These are phyloP conservation scores for Pistacia atlantica DNA, from an alignment of 345 rosid species.

Conservation along the genomic window DNA sequence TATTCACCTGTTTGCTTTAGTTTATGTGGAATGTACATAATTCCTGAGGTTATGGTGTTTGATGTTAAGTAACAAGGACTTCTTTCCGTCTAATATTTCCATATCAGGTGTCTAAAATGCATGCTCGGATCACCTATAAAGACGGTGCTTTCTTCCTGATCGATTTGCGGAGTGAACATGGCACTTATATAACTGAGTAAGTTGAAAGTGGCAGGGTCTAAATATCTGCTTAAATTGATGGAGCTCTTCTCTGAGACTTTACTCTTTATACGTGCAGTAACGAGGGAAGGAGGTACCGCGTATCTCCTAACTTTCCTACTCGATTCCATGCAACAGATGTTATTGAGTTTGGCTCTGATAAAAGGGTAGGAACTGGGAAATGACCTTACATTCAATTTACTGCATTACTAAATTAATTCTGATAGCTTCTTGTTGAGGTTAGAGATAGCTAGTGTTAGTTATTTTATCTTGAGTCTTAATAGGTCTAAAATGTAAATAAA, in stretches of 20 bases:
- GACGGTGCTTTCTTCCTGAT: conserved; percentile 69
- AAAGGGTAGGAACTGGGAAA: conserved; percentile 40
- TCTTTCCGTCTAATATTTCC: not conserved
- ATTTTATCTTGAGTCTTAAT: not conserved
- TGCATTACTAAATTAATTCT: not conserved
- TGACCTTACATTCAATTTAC: not conserved
- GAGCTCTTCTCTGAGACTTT: conserved; percentile 12
- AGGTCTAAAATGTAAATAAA: too few relatives aligned
- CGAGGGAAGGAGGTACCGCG: conserved; percentile 54
- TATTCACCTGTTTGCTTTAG: not conserved
- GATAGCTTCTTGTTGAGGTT: not conserved
- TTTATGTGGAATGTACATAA: not conserved
- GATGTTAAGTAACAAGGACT: not conserved
- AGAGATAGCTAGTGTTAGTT: not conserved
- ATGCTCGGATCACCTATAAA: conserved; percentile 75
- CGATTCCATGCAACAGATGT: conserved; percentile 58
- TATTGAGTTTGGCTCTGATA: conserved; percentile 73
- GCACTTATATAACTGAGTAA: conserved; percentile 79
- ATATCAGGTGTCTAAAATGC: conserved; percentile 67
- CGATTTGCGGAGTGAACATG: conserved; percentile 74
- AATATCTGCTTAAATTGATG: not conserved
- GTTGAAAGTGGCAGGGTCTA: conserved; percentile 19
- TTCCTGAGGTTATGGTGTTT: not conserved
- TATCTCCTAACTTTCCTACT: conserved; percentile 56
- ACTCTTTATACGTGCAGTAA: conserved; percentile 43